Conservation (phyloP, 1,284 basidiomycete species). For the Termitomyces sp. region DNA sequence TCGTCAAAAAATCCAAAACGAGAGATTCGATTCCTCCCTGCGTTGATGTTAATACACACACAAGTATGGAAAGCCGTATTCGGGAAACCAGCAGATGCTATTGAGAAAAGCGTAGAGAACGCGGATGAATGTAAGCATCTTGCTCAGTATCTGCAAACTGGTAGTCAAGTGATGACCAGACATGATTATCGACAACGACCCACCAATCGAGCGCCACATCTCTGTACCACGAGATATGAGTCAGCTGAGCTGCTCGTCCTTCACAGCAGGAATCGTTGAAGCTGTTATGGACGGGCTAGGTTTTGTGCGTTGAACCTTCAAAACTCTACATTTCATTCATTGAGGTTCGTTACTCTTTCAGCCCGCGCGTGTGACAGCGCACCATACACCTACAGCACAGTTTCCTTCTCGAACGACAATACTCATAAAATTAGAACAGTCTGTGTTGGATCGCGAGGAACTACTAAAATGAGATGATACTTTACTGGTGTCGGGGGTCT, state of each 20-base stretch:
- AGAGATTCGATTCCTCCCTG: constrained; percentile 83
- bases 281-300: constrained; percentile 94
- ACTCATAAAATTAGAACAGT: constrained; percentile 89
- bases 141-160: not conserved
- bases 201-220: constrained; percentile 85
- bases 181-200: constrained; percentile 98
- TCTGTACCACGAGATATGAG: constrained; percentile 94
- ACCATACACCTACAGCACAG: constrained; percentile 82
- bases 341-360: constrained; percentile 28
- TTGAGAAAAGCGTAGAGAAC: constrained; percentile 94
- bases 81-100: constrained; percentile 87
- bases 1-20: constrained; percentile 78
- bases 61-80: constrained; percentile 94
- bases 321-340: constrained; percentile 3
- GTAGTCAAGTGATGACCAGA: constrained; percentile 46
- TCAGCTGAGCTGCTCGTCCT: constrained; percentile 91
- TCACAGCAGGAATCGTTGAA: constrained; percentile 96
- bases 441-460: constrained; percentile 86
- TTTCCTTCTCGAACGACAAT: constrained; percentile 86
- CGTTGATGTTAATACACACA: constrained; percentile 87
- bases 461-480: constrained; percentile 47
- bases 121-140: constrained; percentile 81
- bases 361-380: constrained; percentile 96
- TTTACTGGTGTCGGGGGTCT: constrained; percentile 19
- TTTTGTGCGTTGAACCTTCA: constrained; percentile 63